Conservation (phyloP, 805 yeast species). For the Metschnikowia proteae region DNA sequence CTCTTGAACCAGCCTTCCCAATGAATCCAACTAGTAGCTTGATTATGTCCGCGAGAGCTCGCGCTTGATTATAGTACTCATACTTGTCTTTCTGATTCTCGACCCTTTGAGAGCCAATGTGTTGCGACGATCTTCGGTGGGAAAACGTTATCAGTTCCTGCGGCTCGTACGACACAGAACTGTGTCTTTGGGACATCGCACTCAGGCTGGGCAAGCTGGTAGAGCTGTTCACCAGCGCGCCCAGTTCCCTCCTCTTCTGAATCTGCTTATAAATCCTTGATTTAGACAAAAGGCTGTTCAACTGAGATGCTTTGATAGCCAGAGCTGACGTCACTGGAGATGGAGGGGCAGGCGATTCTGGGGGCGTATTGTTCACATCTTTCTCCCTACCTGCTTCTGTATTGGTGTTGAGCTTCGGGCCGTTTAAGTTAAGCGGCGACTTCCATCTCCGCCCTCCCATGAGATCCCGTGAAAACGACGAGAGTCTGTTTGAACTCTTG, state of each 20-base stretch:
- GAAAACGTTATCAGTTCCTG: conserved; percentile 14
- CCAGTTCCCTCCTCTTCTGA: conserved; percentile 36
- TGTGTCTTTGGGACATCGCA: conserved; percentile 24
- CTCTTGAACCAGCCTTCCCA: conserved; percentile 13
- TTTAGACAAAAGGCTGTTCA: conserved; percentile 27
- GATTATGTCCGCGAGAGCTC: conserved; percentile 17
- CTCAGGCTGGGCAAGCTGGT: conserved; percentile 18
- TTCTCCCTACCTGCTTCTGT: background rate
- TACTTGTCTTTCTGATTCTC: conserved; percentile 32
- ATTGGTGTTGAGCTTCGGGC: background rate
- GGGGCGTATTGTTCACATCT: background rate
- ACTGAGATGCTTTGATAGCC: conserved; percentile 7
- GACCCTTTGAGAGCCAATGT: conserved; percentile 17
- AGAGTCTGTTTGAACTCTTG: conserved; percentile 6
- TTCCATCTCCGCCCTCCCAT: conserved; percentile 11
- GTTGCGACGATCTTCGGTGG: conserved; percentile 15
- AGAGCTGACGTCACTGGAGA: conserved; percentile 3
- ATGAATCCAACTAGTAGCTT: conserved; percentile 10
- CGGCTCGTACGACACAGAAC: conserved; percentile 16
- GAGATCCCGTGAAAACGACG: conserved; percentile 13
- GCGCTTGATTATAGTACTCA: conserved; percentile 33
- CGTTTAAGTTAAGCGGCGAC: conserved; percentile 11
- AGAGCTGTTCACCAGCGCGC: conserved; percentile 14
- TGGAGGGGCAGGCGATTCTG: conserved; percentile 1
- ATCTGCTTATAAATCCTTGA: conserved; percentile 35